Conservation (phyloP, 169 alveolate genomes). For the Amoebophrya sp. region DNA sequence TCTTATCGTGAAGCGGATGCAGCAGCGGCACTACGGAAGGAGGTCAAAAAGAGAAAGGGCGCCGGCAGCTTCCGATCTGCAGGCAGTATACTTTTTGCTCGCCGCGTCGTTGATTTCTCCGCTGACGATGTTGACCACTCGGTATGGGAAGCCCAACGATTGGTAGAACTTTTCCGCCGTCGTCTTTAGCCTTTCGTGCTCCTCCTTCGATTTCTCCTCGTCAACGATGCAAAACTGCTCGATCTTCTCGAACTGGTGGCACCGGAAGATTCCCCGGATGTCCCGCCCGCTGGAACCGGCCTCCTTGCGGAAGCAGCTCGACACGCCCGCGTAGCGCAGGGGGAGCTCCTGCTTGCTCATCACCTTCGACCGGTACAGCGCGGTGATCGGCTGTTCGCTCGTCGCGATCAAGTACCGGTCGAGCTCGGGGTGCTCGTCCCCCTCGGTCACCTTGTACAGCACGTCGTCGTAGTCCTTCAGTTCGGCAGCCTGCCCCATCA, state of each 20-base stretch:
- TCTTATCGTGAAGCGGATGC: too few species aligned
- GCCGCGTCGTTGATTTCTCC: slow-evolving; percentile 98
- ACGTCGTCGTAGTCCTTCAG: slow-evolving; percentile 93
- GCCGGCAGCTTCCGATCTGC: too few species aligned
- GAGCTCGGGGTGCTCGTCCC: slow-evolving; percentile 22
- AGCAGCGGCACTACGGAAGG: too few species aligned
- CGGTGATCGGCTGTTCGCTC: slow-evolving; percentile 96
- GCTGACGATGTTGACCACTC: slow-evolving; percentile 85
- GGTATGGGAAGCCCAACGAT: slow-evolving; percentile 87
- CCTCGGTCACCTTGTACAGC: slow-evolving; percentile 63
- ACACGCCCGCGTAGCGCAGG: slow-evolving; percentile 79
- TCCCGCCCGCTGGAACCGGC: slow-evolving; percentile 99
- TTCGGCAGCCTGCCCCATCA: slow-evolving; percentile 94
- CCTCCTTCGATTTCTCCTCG: slow-evolving; percentile 57
- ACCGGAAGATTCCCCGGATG: slow-evolving; percentile 95
- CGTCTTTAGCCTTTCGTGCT: slow-evolving; percentile 82
- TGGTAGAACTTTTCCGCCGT: slow-evolving; percentile 86
- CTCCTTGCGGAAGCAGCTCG: slow-evolving; percentile 96
- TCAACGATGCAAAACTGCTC: slow-evolving; percentile 88
- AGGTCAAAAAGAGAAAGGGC: too few species aligned
- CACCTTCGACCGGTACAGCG: slow-evolving; percentile 64
- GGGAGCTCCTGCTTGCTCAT: slow-evolving; percentile 61
- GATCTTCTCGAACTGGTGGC: slow-evolving; percentile 97
- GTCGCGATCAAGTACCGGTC: slow-evolving; percentile 94
- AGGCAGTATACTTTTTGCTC: slow-evolving; percentile 85